These are phyloP conservation scores for Arctium minus DNA, from an alignment of 129 eudicot species.

Conservation along the genomic window DNA sequence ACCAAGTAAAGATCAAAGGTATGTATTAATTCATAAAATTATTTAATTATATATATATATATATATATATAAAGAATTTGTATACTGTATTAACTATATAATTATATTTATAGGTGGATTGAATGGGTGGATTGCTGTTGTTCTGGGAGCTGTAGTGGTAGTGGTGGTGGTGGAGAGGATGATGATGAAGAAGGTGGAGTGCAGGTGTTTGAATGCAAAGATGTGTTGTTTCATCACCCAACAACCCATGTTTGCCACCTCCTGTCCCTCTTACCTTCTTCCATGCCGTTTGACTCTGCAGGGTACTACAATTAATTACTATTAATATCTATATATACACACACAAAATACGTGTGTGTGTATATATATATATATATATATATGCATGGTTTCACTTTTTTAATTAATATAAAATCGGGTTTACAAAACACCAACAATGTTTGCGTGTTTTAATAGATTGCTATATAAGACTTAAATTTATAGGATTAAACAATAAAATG, in stretches of 20 bases:
- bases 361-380: too few relatives aligned
- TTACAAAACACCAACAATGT: too few relatives aligned
- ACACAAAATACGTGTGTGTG: too few relatives aligned
- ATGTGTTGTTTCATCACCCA: slow-evolving; percentile 44
- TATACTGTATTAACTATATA: too few relatives aligned
- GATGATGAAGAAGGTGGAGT: slow-evolving; percentile 27
- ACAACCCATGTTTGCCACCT: slow-evolving; percentile 59
- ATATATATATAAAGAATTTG: too few relatives aligned
- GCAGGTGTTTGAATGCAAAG: slow-evolving; percentile 1
- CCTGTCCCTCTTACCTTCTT: slow-evolving; percentile 70
- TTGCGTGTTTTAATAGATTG: too few relatives aligned
- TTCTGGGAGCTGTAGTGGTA: slow-evolving; percentile 45
- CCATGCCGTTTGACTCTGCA: slow-evolving; percentile 52
- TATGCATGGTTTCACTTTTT: too few relatives aligned
- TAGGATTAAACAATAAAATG: too few relatives aligned
- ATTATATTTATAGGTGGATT: slow-evolving; percentile 39
- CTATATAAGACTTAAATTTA: too few relatives aligned
- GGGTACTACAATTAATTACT: slow-evolving; percentile 37
- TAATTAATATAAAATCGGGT: too few relatives aligned
- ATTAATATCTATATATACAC: too few relatives aligned
- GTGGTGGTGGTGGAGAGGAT: slow-evolving; percentile 32
- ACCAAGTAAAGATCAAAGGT: slow-evolving; percentile 83
- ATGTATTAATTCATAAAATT: not conserved
- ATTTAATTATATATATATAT: too few relatives aligned
- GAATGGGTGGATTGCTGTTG: slow-evolving; percentile 90